These are phyloP conservation scores for Balamuthia mandrillaris DNA, from an alignment of 208 protist genomes.

Conservation along the genomic window DNA sequence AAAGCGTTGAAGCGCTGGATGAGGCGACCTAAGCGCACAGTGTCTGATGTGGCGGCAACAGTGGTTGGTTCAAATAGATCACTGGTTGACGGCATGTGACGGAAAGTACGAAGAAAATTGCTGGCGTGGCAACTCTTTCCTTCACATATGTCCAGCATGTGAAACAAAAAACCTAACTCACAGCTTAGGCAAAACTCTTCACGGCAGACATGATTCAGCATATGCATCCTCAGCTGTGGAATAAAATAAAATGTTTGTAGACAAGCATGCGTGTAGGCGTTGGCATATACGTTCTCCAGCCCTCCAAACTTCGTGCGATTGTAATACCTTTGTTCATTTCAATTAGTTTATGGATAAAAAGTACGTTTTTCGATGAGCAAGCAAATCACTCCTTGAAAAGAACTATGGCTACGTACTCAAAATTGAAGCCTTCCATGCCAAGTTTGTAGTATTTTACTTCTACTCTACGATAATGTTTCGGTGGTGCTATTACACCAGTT, in stretches of 20 bases:
- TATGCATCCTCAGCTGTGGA: conserved; percentile 29
- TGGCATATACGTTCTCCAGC: conserved; percentile 62
- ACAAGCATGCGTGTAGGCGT: conserved; percentile 67
- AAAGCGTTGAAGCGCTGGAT: conserved; percentile 63
- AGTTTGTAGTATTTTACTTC: conserved; percentile 58
- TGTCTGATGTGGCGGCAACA: not conserved
- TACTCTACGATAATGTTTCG: conserved; percentile 46
- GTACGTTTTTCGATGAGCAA: too few relatives aligned
- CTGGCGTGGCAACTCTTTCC: conserved; percentile 50
- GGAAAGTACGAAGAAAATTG: conserved; percentile 70
- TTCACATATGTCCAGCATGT: conserved; percentile 47
- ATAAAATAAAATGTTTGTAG: conserved; percentile 71
- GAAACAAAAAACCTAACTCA: conserved; percentile 71
- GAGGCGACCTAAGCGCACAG: conserved; percentile 31
- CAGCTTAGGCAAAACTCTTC: conserved; percentile 67
- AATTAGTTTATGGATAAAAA: not conserved
- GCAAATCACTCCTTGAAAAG: not conserved
- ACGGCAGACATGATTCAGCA: conserved; percentile 61
- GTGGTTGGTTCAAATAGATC: conserved; percentile 30
- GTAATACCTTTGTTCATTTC: conserved; percentile 17
- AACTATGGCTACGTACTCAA: conserved; percentile 27
- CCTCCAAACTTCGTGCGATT: conserved; percentile 66
- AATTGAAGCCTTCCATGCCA: conserved; percentile 69
- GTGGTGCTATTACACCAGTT: conserved; percentile 34
- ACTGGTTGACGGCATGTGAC: conserved; percentile 55